A percentile compares a stretch with the other conserved stretches of the same genome.
These are phyloP conservation scores for Aquilaria malaccensis DNA, from an alignment of 345 rosid species.

Conservation along the genomic window DNA sequence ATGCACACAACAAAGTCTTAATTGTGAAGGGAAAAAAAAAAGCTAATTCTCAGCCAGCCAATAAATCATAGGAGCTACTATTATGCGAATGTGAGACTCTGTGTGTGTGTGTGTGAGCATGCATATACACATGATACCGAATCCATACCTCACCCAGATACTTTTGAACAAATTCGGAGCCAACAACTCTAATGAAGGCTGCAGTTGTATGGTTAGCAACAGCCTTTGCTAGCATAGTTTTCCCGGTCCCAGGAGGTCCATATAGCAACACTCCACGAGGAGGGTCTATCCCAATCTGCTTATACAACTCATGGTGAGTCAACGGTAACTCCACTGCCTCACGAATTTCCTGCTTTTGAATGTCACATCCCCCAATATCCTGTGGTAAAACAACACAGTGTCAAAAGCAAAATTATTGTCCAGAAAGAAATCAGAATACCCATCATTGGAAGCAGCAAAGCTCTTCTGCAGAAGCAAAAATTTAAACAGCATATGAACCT, in stretches of 20 bases:
- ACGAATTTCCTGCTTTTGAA: slow-evolving; percentile 99
- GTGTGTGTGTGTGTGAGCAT: background rate
- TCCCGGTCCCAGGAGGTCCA: slow-evolving; percentile 99
- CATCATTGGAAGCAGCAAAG: background rate
- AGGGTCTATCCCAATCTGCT: slow-evolving; percentile 95
- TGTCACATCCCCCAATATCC: slow-evolving; percentile 99
- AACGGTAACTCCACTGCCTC: slow-evolving; percentile 98
- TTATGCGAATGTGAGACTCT: no score
- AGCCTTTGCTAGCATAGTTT: slow-evolving; percentile 98
- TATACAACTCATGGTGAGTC: slow-evolving; percentile 91
- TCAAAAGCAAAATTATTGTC: background rate
- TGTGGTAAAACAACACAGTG: slow-evolving; percentile 15
- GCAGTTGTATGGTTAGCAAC: slow-evolving; percentile 98
- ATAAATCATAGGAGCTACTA: background rate
- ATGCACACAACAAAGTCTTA: background rate
- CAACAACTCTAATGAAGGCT: slow-evolving; percentile 97
- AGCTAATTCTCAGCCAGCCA: background rate
- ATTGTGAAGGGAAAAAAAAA: background rate
- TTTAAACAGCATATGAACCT: no score
- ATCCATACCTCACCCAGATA: slow-evolving; percentile 84
- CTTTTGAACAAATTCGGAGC: slow-evolving; percentile 98
- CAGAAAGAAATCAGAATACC: background rate
- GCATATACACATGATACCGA: background rate
- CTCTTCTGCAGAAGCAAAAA: no score
- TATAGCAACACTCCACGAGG: slow-evolving; percentile 96